Percentiles rank a stretch among this genome's conserved stretches.
Evolutionary conservation across 1,284 basidiomycete species (phyloP).

Genomic region (Fistulinella staudtii): DNA sequence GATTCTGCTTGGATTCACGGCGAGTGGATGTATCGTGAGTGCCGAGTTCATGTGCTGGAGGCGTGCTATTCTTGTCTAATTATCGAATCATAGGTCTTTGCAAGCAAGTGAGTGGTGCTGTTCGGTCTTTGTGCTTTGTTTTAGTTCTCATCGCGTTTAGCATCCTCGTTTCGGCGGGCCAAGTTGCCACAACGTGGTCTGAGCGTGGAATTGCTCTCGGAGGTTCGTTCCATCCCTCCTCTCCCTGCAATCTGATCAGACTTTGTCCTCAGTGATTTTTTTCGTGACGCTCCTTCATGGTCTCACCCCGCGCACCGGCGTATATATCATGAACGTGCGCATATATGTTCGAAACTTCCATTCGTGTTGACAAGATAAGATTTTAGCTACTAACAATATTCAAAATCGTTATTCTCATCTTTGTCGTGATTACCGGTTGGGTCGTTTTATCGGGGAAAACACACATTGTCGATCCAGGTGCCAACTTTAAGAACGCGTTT

Average conservation of each 20-base stretch:
- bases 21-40: conserved; percentile 54
- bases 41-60: neutral
- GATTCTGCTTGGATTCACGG: conserved; percentile 51
- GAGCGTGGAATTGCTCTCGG: conserved; percentile 55
- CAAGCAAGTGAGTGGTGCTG: conserved; percentile 36
- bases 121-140: rapidly evolving
- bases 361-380: neutral
- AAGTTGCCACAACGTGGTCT: conserved; percentile 43
- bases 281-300: conserved; percentile 47
- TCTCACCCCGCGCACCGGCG: conserved; percentile 42
- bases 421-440: conserved; percentile 38
- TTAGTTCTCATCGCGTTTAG: conserved; percentile 26
- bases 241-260: neutral
- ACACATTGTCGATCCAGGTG: conserved; percentile 38
- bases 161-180: conserved; percentile 45
- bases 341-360: neutral
- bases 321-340: conserved; percentile 47
- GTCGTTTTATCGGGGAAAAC: conserved; percentile 50
- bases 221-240: conserved; percentile 31
- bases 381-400: conserved; percentile 20
- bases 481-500: conserved; percentile 48
- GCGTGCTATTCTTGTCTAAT: neutral
- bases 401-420: conserved; percentile 27
- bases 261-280: conserved; percentile 34
- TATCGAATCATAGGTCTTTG: conserved; percentile 30